Evolutionary conservation across 2,329 filamentous ascomycete species (phyloP).

Genomic region (Calonectria hongkongensis): DNA sequence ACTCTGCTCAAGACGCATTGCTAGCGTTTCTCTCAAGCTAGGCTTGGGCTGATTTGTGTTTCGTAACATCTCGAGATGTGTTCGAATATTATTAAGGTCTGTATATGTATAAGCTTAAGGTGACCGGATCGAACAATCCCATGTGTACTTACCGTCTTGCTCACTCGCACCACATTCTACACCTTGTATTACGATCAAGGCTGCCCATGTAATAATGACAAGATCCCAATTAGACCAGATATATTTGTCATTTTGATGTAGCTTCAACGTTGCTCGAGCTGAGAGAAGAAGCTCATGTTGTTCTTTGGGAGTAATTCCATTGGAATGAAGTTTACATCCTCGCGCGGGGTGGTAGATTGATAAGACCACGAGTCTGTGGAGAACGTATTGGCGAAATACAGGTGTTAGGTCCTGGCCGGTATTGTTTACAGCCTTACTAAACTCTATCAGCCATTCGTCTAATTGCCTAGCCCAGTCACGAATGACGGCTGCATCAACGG

Average conservation of each 20-base stretch:
- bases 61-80: conserved; percentile 35
- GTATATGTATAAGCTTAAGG: not conserved
- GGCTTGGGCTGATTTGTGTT: conserved; percentile 23
- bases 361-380: conserved; percentile 27
- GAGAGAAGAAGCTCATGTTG: conserved; percentile 32
- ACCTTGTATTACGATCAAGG: conserved; percentile 33
- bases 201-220: conserved; percentile 34
- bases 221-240: conserved; percentile 37
- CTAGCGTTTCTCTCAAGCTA: conserved; percentile 25
- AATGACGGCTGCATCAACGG: conserved; percentile 32
- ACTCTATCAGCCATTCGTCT: conserved; percentile 35
- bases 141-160: conserved; percentile 8
- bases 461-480: conserved; percentile 35
- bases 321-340: conserved; percentile 28
- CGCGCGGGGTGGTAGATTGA: conserved; percentile 33
- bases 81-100: conserved; percentile 35
- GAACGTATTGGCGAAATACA: conserved; percentile 31
- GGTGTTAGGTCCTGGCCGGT: conserved; percentile 12
- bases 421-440: conserved; percentile 17
- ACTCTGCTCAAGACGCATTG: conserved; percentile 35
- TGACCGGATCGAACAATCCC: not conserved
- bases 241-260: conserved; percentile 27
- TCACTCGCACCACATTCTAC: conserved; percentile 28
- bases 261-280: conserved; percentile 28
- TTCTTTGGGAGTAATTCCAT: conserved; percentile 33